Base-by-base conservation (phyloP, 495 filamentous ascomycete species). In the Tuber umbilicatum region DNA sequence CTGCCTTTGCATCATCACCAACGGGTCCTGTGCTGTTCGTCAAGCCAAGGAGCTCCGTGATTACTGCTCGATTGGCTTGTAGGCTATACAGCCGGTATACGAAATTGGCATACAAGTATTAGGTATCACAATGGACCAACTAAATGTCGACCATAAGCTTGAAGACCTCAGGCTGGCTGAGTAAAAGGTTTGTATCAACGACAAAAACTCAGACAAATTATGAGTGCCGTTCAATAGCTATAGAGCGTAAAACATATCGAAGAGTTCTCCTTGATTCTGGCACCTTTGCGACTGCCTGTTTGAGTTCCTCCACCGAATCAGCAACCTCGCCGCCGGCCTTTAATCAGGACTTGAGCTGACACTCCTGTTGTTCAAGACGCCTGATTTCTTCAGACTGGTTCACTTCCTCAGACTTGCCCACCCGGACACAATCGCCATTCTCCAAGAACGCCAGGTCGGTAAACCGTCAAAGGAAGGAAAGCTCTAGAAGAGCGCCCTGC, bases 161-260 rank as follows among this genome's bases (percentile, higher is more conserved):
- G 40, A 82, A 82, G 9, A 76, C 76, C 43, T 80, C 78, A 6
- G 79, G 78, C 23, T 82, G 78, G n/a, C 75, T 75, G 17, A 82
- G 42, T 7, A 82, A 42, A 10, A 82, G 60, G 67, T 82, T 82
- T 12, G 81, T 82, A 70, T 82, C 81, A 27, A 82, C 78, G 23
- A 82, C 74, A 64, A 82, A 71, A 39, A 79, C 55, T 76, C 78
- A 78, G 47, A 5, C 17, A 42, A 7, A 31, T 23, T 17, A 64
- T 78, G 69, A 78, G 70, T 37, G 42, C n/a, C 2, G 50, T 37
- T 42, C 14, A 4, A 55, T n/a, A n/a, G 23, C 4, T 35, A 68
- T 31, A 38, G 35, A 16, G n/a, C 16, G 38, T 31, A 27, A 45
- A 69, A 78, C 75, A 41, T 38, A 78, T 74, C n/a, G 81, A 82